phyloP scores from a whole-genome alignment of 305 asterid species.

The Petunia hybrid region DNA sequence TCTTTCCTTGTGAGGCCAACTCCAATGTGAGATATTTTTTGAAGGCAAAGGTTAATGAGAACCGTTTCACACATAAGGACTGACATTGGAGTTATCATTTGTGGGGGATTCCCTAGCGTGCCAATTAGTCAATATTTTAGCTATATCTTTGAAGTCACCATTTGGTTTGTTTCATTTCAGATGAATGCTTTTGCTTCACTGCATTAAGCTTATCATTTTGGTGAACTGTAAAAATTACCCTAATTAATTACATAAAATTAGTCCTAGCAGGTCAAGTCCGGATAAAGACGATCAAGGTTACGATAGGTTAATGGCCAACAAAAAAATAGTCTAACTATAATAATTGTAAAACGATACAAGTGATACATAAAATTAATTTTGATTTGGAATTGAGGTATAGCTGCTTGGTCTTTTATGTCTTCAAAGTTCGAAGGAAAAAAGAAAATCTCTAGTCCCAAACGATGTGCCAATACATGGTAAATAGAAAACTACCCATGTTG shows the following conservation, averaged over 20 bases:
- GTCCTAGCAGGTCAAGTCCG: background rate
- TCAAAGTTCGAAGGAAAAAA: background rate
- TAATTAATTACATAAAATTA: background rate
- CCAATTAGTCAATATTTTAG: background rate
- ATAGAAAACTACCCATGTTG: background rate
- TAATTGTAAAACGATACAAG: background rate
- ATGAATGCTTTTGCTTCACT: conserved; percentile 2
- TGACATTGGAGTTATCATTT: background rate
- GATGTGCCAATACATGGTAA: background rate
- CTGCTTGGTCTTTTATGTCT: background rate
- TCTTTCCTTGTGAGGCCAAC: background rate
- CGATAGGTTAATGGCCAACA: background rate
- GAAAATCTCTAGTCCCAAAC: background rate
- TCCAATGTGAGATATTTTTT: background rate
- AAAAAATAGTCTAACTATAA: background rate
- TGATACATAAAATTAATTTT: background rate
- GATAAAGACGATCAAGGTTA: background rate
- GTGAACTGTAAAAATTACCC: background rate
- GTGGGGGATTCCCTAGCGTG: background rate
- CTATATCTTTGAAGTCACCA: background rate
- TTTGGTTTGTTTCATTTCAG: background rate
- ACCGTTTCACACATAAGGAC: background rate
- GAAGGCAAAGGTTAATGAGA: background rate
- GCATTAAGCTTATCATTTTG: background rate
- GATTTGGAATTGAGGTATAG: background rate